Conservation (phyloP, 495 filamentous ascomycete species). For the Clavariopsis aquatica region DNA sequence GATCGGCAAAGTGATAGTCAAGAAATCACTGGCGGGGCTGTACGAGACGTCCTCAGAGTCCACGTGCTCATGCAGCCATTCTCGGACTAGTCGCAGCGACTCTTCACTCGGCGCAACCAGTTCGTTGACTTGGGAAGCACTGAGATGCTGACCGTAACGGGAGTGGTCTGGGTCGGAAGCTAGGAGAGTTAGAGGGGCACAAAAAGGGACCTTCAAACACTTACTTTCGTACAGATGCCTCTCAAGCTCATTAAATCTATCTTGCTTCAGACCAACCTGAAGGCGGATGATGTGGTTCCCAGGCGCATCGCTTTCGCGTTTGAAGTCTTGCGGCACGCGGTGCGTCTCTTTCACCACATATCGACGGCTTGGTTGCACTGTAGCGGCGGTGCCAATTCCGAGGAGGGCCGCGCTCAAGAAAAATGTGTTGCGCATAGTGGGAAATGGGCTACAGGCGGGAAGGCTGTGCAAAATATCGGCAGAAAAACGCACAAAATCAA, state of each 20-base stretch:
- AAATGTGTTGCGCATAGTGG: not conserved
- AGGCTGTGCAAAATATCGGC: not conserved
- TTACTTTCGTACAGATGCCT: conserved; percentile 6
- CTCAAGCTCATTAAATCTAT: conserved; percentile 4
- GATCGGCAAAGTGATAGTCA: conserved; percentile 43
- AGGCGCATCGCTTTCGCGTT: not conserved
- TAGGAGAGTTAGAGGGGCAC: conserved; percentile 5
- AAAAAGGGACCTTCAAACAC: not conserved
- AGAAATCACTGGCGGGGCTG: conserved; percentile 46
- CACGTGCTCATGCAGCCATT: conserved; percentile 48
- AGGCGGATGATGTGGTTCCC: not conserved
- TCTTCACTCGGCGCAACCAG: conserved; percentile 41
- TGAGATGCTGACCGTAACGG: conserved; percentile 48
- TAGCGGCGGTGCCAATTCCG: not conserved
- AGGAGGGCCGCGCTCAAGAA: not conserved
- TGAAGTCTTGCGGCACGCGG: not conserved
- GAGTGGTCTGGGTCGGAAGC: conserved; percentile 48
- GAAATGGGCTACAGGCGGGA: not conserved
- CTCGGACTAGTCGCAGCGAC: conserved; percentile 39
- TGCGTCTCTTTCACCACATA: conserved; percentile 11
- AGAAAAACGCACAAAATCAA: not conserved
- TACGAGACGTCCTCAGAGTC: conserved; percentile 23
- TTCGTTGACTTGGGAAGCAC: conserved; percentile 42
- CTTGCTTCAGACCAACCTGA: conserved; percentile 1
- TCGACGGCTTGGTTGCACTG: not conserved